Base-by-base conservation (phyloP, 176 grass and related monocot species). In the Echinochloa phyllopogon region DNA sequence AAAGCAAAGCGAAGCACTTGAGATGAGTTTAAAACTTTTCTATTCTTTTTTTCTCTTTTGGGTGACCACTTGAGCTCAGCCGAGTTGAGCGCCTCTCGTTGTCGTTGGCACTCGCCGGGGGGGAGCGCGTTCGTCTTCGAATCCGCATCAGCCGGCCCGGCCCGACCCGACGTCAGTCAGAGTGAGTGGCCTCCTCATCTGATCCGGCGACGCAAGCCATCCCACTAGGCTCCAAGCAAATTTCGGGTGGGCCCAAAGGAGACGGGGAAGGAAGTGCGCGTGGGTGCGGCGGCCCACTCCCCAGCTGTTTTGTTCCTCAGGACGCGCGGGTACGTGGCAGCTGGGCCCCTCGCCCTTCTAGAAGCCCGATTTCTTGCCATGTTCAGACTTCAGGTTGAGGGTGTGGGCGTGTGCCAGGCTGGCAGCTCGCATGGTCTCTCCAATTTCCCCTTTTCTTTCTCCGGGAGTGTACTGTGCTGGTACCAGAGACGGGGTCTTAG, bases 361-460 rank as follows among this genome's bases (percentile, higher is more conserved):
- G 87, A 89, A 85, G 71, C 63, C 57, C 42, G 77, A 56, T n/a
- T 29, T 71, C 38, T 55, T 36, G 74, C 9, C 38, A 41, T 33
- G 74, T 84, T 82, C 83, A 86, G 13, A 86, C 55, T 27, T 70
- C 13, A 63, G 44, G 39, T 43, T 6, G n/a, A 27, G 43, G 6
- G 29, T 1, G 29, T 33, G 29, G 29, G 29, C 29, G n/a, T n/a
- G n/a, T 33, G 29, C 29, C 11, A 44, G 21, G 42, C 12, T 72
- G 43, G 15, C 15, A 17, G 63, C 20, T n/a, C 15, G 17, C 39
- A 42, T 10, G 20, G 3, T 15, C 25, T 43, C 0, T 2, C 23
- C 20, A 27, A 67, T 68, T 68, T 14, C 23, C 10, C 23, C n/a
- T 47, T 41, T 41, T 15, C 62, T 33, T 57, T 4, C 17, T 6